Evolutionary conservation across 495 filamentous ascomycete genomes (phyloP).

Genomic region (Aspergillus funiculosus): DNA sequence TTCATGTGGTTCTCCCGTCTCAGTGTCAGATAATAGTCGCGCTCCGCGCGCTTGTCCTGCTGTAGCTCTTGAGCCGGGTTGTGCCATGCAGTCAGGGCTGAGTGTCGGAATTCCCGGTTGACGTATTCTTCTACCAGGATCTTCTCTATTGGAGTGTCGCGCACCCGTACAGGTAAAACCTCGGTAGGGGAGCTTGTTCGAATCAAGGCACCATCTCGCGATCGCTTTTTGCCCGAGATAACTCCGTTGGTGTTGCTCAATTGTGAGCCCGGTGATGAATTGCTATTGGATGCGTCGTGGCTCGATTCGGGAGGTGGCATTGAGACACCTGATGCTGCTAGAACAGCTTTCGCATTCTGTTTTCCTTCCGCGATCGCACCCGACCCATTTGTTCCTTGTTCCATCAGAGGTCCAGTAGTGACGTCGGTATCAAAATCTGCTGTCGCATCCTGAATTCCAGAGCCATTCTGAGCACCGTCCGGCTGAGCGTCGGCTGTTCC

Average conservation of each 20-base stretch:
- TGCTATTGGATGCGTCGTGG: conserved; percentile 29
- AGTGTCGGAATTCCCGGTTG: conserved; percentile 67
- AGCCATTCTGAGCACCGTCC: conserved; percentile 24
- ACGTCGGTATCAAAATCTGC: conserved; percentile 22
- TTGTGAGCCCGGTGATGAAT: conserved; percentile 18
- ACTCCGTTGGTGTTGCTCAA: conserved; percentile 40
- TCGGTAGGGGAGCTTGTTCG: conserved; percentile 27
- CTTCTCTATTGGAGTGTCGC: conserved; percentile 43
- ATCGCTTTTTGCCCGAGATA: conserved; percentile 50
- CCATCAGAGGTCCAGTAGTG: conserved; percentile 18
- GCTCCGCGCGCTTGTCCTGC: conserved; percentile 50
- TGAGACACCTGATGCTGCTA: conserved; percentile 45
- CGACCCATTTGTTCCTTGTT: conserved; percentile 29
- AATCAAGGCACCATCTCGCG: conserved; percentile 51
- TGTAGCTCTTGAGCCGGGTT: conserved; percentile 44
- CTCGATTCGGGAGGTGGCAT: conserved; percentile 21
- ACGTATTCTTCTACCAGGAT: conserved; percentile 70
- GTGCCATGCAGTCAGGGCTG: conserved; percentile 42
- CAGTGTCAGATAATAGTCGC: conserved; percentile 46
- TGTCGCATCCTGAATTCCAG: conserved; percentile 19
- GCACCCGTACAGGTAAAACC: conserved; percentile 30
- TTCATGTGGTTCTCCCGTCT: conserved; percentile 47
- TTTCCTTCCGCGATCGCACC: conserved; percentile 51
- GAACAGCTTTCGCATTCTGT: conserved; percentile 52
- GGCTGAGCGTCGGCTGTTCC: conserved; percentile 26